Evolutionary conservation across 139 green algal genomes (phyloP), one percentile per base, ranked within the genome.

Genomic region (Trebouxia sp.): DNA sequence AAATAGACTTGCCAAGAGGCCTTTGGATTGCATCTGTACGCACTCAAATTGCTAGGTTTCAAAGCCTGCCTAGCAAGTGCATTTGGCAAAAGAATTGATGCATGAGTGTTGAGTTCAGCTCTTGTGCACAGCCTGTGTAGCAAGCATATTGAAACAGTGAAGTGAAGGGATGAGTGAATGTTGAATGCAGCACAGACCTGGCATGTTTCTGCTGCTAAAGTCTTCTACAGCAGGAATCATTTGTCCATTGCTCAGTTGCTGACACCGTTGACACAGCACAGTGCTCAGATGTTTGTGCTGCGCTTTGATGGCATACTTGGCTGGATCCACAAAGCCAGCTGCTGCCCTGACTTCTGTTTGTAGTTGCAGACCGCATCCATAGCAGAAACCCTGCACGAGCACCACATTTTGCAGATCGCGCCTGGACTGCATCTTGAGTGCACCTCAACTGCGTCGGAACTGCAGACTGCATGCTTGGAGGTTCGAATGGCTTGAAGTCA

Each of bases 221-320:
- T 95, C 93, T 28, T 89, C 76, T 20, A 97, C 93, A 0, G 70
- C 94, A 0, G 92, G 91, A 14, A 97, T 91, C 92, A 97, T 95
- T 43, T 82, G 86, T 0, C 94, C 94, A 79, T 98, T 91, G 80
- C 84, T 91, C 35, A 98, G 85, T 28, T 83, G 86, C 65, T 90
- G 84, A 85, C 94, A 98, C n/a, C 94, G 88, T 70, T 76, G 76
- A 69, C 90, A 96, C 65, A 92, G 53, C 42, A 96, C 82, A 87
- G 93, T 84, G 58, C 89, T 78, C 17, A 94, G 83, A 78, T 97
- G 94, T 30, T 79, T 84, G 79, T 93, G 92, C 47, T 82, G 41
- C 45, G 53, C 42, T 70, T 89, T 89, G 20, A 69, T 24, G 11
- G 78, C 82, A 72, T 91, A 95, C 67, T 88, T 92, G 20, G 92